Evolutionary conservation across 1,284 basidiomycete species (phyloP).

Genomic region (Phellinidium pouzarii): DNA sequence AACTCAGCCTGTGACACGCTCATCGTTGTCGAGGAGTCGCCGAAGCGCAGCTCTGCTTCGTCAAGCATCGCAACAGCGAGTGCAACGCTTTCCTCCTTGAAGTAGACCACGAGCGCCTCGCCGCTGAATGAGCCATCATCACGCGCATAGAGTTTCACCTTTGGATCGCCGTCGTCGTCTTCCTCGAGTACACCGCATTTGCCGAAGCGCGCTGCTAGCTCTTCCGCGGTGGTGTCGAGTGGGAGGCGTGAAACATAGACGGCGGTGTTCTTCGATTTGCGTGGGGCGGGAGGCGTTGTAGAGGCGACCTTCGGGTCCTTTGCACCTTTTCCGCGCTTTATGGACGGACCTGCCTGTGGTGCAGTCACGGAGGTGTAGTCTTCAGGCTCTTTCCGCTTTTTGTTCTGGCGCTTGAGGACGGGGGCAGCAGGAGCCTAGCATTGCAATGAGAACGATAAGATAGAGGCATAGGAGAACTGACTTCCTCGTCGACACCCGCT

Average conservation of each 20-base stretch:
- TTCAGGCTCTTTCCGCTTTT: conserved; percentile 74
- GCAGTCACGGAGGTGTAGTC: conserved; percentile 65
- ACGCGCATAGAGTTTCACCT: conserved; percentile 90
- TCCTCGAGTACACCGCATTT: conserved; percentile 92
- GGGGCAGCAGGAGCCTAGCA: conserved; percentile 76
- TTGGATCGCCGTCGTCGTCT: conserved; percentile 79
- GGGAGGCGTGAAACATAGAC: conserved; percentile 90
- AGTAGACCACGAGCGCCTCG: conserved; percentile 94
- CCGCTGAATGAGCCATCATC: conserved; percentile 91
- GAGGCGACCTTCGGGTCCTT: conserved; percentile 36
- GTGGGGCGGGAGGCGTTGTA: conserved; percentile 29
- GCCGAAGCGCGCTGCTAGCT: conserved; percentile 77
- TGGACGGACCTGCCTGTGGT: conserved; percentile 42
- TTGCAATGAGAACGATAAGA: conserved; percentile 3
- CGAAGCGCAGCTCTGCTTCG: conserved; percentile 87
- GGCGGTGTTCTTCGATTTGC: conserved; percentile 83
- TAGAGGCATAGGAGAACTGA: conserved; percentile 33
- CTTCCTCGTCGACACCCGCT: conserved; percentile 85
- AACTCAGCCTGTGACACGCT: conserved; percentile 84
- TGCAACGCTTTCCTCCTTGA: conserved; percentile 92
- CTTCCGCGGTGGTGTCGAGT: conserved; percentile 64
- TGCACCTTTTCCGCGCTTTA: conserved; percentile 57
- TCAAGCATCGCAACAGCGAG: conserved; percentile 86
- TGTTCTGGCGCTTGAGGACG: conserved; percentile 69
- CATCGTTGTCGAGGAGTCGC: conserved; percentile 71